phyloP scores from a whole-genome alignment of 768 basidiomycete species.

The Thelephora ganbajun region DNA sequence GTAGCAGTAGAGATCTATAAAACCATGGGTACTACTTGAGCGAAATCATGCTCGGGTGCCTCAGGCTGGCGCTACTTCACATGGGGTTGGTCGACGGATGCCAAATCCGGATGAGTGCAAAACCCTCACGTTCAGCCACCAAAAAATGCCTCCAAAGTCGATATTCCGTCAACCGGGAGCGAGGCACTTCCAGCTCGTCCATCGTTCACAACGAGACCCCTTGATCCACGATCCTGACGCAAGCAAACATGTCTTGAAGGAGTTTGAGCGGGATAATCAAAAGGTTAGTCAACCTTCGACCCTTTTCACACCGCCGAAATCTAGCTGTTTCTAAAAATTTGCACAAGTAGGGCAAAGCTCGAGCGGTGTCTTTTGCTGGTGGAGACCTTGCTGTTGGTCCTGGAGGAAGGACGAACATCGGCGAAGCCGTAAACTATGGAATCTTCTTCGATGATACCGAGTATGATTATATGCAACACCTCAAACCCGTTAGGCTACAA shows the following conservation, averaged over 20 bases:
- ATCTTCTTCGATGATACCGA: constrained; percentile 91
- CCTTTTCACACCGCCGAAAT: background rate
- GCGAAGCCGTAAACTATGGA: constrained; percentile 83
- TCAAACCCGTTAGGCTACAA: constrained; percentile 60
- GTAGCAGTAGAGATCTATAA: too few relatives aligned
- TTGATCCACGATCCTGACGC: constrained; percentile 89
- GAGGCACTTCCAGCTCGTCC: constrained; percentile 93
- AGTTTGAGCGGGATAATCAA: constrained; percentile 62
- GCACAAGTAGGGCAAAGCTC: constrained; percentile 52
- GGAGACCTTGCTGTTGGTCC: constrained; percentile 33
- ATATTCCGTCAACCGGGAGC: constrained; percentile 83
- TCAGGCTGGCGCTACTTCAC: too few relatives aligned
- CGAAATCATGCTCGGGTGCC: too few relatives aligned
- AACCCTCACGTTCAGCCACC: background rate
- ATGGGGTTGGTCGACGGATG: too few relatives aligned
- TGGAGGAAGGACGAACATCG: constrained; percentile 37
- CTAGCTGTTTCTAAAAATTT: background rate
- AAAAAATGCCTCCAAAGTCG: constrained; percentile 61
- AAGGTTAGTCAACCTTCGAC: constrained; percentile 29
- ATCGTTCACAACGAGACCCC: constrained; percentile 91
- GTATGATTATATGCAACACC: constrained; percentile 98
- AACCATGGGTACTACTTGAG: too few relatives aligned
- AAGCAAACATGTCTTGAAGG: constrained; percentile 78
- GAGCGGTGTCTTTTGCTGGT: constrained; percentile 53
- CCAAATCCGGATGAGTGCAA: background rate